Percentiles rank a stretch among this genome's conserved stretches.
phyloP scores from a whole-genome alignment of 192 early-diverging fungal genomes.

The Bifiguratus adelaidae region DNA sequence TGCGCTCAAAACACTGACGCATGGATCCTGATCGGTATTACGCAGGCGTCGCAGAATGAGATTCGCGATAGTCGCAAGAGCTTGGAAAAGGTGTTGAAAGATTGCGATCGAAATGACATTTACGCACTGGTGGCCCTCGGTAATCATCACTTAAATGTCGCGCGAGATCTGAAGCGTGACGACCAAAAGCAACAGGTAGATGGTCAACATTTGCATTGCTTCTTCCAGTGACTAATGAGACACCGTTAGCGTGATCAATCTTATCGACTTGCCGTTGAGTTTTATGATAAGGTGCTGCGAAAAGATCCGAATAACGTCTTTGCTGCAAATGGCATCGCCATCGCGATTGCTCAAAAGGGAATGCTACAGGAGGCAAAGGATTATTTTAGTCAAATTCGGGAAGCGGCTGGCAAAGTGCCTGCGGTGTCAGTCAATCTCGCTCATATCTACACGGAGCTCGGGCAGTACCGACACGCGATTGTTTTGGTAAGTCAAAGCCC shows the following conservation, averaged over 20 bases:
- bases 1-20: constrained; percentile 50
- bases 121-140: constrained; percentile 74
- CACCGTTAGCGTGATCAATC: constrained; percentile 18
- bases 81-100: constrained; percentile 69
- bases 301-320: constrained; percentile 61
- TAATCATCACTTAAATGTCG: constrained; percentile 65
- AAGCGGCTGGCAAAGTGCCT: constrained; percentile 26
- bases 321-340: constrained; percentile 80
- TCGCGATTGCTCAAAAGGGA: constrained; percentile 67
- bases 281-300: constrained; percentile 64
- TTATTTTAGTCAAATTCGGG: constrained; percentile 46
- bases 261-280: constrained; percentile 69
- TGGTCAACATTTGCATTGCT: background rate
- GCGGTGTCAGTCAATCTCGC: constrained; percentile 65
- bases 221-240: background rate
- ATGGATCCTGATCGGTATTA: constrained; percentile 63
- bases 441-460: constrained; percentile 62
- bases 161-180: constrained; percentile 37
- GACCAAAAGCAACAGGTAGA: constrained; percentile 4
- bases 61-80: constrained; percentile 57
- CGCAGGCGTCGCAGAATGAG: constrained; percentile 47
- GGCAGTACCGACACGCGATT: constrained; percentile 64
- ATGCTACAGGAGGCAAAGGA: constrained; percentile 45
- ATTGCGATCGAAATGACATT: constrained; percentile 64
- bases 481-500: constrained; percentile 35